Evolutionary conservation across 176 grass and related monocot species (phyloP).

Genomic region (Aegilops sharonensis): DNA sequence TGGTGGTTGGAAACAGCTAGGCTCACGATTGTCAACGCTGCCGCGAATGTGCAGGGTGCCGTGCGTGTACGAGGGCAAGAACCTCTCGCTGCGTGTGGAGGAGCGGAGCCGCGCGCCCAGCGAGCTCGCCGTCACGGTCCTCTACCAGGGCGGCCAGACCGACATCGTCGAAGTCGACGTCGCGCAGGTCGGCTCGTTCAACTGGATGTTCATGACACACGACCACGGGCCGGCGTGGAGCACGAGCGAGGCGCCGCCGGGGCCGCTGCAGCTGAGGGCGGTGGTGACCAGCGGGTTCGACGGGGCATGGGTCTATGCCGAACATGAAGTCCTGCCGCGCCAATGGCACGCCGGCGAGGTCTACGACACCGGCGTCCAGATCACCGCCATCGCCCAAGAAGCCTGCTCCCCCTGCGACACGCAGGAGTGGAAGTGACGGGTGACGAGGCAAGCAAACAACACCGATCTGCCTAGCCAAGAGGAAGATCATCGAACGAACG

Average conservation of each 20-base stretch:
- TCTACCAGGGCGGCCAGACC: slow-evolving; percentile 94
- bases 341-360: slow-evolving; percentile 59
- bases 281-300: slow-evolving; percentile 88
- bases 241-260: slow-evolving; percentile 55
- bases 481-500: no score
- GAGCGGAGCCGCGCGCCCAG: slow-evolving; percentile 40
- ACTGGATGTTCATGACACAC: slow-evolving; percentile 75
- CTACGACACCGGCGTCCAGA: slow-evolving; percentile 67
- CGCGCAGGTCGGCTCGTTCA: slow-evolving; percentile 60
- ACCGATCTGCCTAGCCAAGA: no score
- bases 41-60: slow-evolving; percentile 53
- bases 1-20: no score
- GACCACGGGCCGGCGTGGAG: slow-evolving; percentile 91
- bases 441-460: no score
- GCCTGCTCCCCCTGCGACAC: slow-evolving; percentile 68
- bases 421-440: slow-evolving; percentile 48
- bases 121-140: slow-evolving; percentile 61
- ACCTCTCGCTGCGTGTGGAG: slow-evolving; percentile 73
- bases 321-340: slow-evolving; percentile 50
- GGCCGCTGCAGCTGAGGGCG: slow-evolving; percentile 80
- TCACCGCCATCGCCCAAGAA: slow-evolving; percentile 62
- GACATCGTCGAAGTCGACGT: slow-evolving; percentile 91
- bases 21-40: slow-evolving; percentile 5
- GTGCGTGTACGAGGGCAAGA: slow-evolving; percentile 66
- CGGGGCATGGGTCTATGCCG: slow-evolving; percentile 71